These are phyloP conservation scores for Neurospora sp. DNA, from an alignment of 495 filamentous ascomycete species.

Conservation along the genomic window DNA sequence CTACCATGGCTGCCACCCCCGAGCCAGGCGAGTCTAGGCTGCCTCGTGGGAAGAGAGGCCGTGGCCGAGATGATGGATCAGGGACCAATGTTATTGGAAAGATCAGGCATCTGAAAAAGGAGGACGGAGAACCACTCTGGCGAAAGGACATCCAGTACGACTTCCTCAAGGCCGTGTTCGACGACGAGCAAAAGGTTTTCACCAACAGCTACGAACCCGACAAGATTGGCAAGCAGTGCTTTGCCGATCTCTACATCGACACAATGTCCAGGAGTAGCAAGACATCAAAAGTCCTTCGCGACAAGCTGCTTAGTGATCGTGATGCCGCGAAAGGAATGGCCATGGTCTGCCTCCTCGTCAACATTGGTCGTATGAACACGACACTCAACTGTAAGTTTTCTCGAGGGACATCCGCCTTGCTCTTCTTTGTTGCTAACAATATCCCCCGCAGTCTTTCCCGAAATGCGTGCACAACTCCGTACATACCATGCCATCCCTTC, in stretches of 20 bases:
- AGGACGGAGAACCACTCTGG: conserved; percentile 94
- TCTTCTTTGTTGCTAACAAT: conserved; percentile 19
- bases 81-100: conserved; percentile 59
- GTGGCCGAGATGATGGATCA: conserved; percentile 21
- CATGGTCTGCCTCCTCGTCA: conserved; percentile 96
- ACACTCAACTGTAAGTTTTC: conserved; percentile 77
- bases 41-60: conserved; percentile 21
- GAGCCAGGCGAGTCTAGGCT: conserved; percentile 19
- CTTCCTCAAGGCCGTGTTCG: conserved; percentile 84
- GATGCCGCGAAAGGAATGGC: conserved; percentile 93
- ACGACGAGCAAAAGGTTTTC: conserved; percentile 74
- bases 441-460: conserved; percentile 70
- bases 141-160: conserved; percentile 95
- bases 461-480: conserved; percentile 96
- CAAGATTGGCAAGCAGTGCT: conserved; percentile 61
- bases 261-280: conserved; percentile 98
- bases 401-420: not conserved
- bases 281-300: conserved; percentile 94
- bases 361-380: conserved; percentile 97
- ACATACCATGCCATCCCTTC: conserved; percentile 98
- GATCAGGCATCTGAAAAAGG: conserved; percentile 92
- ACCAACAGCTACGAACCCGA: conserved; percentile 72
- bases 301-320: conserved; percentile 89
- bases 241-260: conserved; percentile 94
- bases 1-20: conserved; percentile 22